Evolutionary conservation across 257 asterid genomes (phyloP), one percentile per base, ranked within the genome.

Genomic region (Catharanthus roseus): DNA sequence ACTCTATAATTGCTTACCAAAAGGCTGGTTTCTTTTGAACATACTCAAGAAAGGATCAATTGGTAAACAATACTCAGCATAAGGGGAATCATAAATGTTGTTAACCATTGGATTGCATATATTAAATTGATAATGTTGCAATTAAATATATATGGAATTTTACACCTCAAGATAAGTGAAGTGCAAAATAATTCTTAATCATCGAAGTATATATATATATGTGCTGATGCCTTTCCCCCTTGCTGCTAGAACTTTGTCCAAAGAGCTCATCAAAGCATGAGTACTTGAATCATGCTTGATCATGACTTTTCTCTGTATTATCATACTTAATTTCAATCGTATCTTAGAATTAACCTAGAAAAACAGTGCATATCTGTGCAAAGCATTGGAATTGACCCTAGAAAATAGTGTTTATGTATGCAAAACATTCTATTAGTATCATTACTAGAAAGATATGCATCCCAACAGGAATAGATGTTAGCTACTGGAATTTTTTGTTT

Each of bases 1-100:
- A 4, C 15, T 54, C 2, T 23, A 23, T 57, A 18, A n/a, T n/a
- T 15, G 0, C 10, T 58, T 15, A 60, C 65, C 75, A n/a, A 3
- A 71, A 71, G 6, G 2, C 15, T 31, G 68, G 26, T 12, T 2
- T 45, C 10, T 45, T 38, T 19, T 21, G 29, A 71, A 45, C 68
- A 11, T 33, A 6, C 68, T 50, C 68, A 58, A 58, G 33, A n/a
- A 13, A 21, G 75, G 75, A 58, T 71, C 75, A 50, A 58, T 47
- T 28, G 68, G 75, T n/a, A 39, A 10, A 29, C 68, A 68, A 39
- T 24, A 10, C 5, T 13, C 11, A 0, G 68, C 34, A 58, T 28
- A 29, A 12, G 11, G 50, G 16, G 47, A 47, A 42, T 71, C 36
- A 47, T 58, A 71, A 13, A 71, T 19, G 1, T 47, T 33, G 29